Evolutionary conservation across 331 rosid species (phyloP), one percentile per base, ranked within the genome.

Genomic region (Cydonia oblonga): DNA sequence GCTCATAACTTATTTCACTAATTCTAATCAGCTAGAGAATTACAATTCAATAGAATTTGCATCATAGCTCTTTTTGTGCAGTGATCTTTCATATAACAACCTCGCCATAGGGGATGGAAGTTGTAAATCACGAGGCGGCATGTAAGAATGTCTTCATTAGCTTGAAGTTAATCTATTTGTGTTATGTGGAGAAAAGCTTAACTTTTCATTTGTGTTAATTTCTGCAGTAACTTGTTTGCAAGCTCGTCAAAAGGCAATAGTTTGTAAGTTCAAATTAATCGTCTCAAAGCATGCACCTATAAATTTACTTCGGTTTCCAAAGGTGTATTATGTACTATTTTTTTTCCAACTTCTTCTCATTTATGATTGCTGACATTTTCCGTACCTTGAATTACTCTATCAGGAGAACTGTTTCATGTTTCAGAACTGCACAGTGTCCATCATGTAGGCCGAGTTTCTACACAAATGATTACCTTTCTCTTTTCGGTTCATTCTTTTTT

Each of bases 201-300:
- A 28, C 69, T 70, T 46, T 8, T 54, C n/a, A 6, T 25, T 72
- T 16, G 49, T 6, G 29, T 69, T 51, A 13, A 70, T 46, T 81
- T 64, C 24, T 69, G 29, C 64, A 92, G 97, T 79, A 92, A 89
- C 82, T 74, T 90, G 64, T 90, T 92, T 81, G 78, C 87, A 22
- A 80, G 86, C 89, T 91, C 46, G 29, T 77, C 72, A 24, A 23
- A 28, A 1, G 59, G 24, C 25, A 82, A 76, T 76, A 68, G 29
- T 74, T 76, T 68, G 96, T 92, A 84, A 83, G 96, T 88, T 82
- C 16, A 29, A 18, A 14, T 46, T 58, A 8, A 22, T 20, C n/a
- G 19, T 65, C 33, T 67, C 22, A 62, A 58, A 33, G 0, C 14
- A 12, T 5, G 26, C 13, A 6, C 25, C 9, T 1, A 10, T 33